Base-by-base conservation (phyloP, 1,139 yeast genomes). In the Taphrina sp. region DNA sequence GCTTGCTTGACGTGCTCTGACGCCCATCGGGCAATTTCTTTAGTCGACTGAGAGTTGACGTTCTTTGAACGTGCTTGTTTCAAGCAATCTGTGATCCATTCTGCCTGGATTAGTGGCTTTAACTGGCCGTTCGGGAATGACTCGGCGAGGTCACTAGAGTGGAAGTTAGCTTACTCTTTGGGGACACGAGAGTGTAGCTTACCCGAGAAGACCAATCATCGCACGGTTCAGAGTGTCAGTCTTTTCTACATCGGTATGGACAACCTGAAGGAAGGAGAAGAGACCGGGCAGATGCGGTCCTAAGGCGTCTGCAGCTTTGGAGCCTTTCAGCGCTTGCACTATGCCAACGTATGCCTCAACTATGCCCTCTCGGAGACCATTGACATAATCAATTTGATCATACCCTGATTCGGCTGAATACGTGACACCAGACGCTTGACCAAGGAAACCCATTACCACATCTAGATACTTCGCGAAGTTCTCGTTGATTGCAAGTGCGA, bases 301-400 rank as follows among this genome's bases (percentile, higher is more conserved):
- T 54, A 92, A 71, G 23, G 79, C 77, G 52, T 78, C 79, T n/a
- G 96, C 88, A 31, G 56, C 58, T 54, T 78, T 83, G 57, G 81
- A 80, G 4, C 56, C 54, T 35, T 59, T 59, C 64, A 88, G 72
- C 10, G 97, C 97, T 41, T 95, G 90, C 58, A 90, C 89, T 57
- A 92, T 83, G 60, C 98, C 98, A 39, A 90, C 95, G 69, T 88
- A 92, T 46, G 96, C 90, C 69, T 92, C 97, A 65, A 92, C 76
- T 12, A 90, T 90, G 5, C 97, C 77, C 71, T 89, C 96, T 64
- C 84, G 82, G 51, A 92, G 80, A 56, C 76, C 76, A 61, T 81
- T 74, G 42, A 84, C 78, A 64, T 86, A 88, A 62, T 90, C 96
- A 60, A 82, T 75, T 22, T 89, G 80, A 61, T 92, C 97, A 54